Conservation (phyloP, 257 asterid genomes). For the Scutellaria galericulata region DNA sequence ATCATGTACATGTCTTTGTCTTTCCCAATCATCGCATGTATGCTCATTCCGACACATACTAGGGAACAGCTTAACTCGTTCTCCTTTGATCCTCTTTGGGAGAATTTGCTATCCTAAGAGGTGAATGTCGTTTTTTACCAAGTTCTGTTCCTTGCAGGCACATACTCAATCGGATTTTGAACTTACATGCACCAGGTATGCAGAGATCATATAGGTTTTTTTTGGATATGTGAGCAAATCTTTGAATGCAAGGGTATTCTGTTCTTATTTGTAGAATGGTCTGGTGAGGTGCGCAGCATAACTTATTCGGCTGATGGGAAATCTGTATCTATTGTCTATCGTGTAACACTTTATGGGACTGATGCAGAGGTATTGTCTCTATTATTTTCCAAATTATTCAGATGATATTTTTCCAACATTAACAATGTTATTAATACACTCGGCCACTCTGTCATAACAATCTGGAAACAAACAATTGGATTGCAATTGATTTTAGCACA, state of each 20-base stretch:
- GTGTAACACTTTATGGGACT: constrained; percentile 85
- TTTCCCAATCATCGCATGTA: background rate
- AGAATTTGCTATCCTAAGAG: constrained; percentile 9
- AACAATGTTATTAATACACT: background rate
- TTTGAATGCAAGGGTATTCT: constrained; percentile 6
- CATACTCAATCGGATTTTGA: constrained; percentile 83
- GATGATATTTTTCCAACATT: background rate
- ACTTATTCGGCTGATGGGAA: constrained; percentile 76
- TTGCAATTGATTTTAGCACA: background rate
- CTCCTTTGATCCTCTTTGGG: background rate
- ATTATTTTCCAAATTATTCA: background rate
- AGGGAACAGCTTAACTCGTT: background rate
- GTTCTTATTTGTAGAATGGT: constrained; percentile 69
- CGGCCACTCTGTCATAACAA: background rate
- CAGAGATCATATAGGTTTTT: background rate
- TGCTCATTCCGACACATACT: constrained; percentile 16
- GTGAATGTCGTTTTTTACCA: background rate
- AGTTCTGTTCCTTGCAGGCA: constrained; percentile 63
- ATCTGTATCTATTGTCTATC: constrained; percentile 77
- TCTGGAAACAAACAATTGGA: background rate
- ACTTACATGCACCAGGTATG: constrained; percentile 89
- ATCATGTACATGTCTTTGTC: background rate
- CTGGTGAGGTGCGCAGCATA: constrained; percentile 86
- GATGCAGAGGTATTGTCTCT: constrained; percentile 82
- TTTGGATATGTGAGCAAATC: constrained; percentile 11